Conservation (phyloP, 305 asterid species). For the Fraxinus sp. region DNA sequence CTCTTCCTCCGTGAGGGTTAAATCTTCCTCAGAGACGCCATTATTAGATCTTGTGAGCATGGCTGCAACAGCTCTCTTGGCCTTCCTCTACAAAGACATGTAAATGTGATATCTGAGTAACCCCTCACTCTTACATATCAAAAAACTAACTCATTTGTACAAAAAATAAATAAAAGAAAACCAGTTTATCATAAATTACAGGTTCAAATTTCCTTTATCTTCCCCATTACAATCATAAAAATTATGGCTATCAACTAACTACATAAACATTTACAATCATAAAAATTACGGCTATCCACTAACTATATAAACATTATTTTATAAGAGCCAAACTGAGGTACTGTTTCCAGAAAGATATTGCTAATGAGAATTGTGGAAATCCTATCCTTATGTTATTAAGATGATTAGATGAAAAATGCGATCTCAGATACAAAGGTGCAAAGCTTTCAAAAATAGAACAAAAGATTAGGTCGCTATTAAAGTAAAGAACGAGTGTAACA, state of each 20-base stretch:
- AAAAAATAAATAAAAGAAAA: no score
- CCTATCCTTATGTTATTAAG: background rate
- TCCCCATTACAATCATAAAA: background rate
- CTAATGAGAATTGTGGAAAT: background rate
- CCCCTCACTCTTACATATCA: no score
- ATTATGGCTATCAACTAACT: background rate
- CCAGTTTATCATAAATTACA: no score
- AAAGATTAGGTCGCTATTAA: background rate
- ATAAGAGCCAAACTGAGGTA: background rate
- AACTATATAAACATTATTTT: background rate
- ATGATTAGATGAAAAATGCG: background rate
- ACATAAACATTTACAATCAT: background rate
- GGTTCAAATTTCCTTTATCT: background rate
- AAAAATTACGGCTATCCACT: no score
- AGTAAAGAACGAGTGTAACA: background rate
- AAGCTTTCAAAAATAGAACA: no score
- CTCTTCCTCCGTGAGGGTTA: constrained; percentile 59
- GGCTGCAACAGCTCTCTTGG: no score
- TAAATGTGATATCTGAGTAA: no score
- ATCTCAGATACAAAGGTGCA: no score
- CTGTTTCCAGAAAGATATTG: background rate
- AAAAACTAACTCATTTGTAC: no score
- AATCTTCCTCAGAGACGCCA: constrained; percentile 58
- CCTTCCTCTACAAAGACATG: no score
- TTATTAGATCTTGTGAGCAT: no score